Evolutionary conservation across 306 rosid genomes (phyloP).

Genomic region (Ziziphus jujuba): DNA sequence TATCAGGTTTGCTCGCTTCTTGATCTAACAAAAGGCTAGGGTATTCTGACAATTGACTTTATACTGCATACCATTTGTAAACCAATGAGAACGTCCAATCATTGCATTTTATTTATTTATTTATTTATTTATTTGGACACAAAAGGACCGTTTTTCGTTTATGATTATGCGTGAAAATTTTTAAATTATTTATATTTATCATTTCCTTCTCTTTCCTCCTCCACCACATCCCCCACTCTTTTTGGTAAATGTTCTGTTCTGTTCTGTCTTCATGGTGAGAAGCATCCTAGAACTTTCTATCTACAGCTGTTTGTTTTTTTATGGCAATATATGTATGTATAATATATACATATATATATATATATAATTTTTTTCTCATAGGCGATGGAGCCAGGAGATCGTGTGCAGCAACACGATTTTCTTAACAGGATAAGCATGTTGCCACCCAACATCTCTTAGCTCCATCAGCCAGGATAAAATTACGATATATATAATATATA

Average conservation of each 20-base stretch:
- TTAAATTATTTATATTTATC: not conserved
- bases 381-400: too few relatives aligned
- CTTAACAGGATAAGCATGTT: too few relatives aligned
- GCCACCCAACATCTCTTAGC: too few relatives aligned
- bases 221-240: too few relatives aligned
- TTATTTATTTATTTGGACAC: not conserved
- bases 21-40: not conserved
- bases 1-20: not conserved
- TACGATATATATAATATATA: too few relatives aligned
- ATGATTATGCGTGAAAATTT: too few relatives aligned
- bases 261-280: not conserved
- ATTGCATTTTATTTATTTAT: not conserved
- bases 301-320: not conserved
- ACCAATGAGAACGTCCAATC: not conserved
- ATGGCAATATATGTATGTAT: not conserved
- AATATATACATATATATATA: too few relatives aligned
- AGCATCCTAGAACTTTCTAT: slow-evolving; percentile 2
- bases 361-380: too few relatives aligned
- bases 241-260: not conserved
- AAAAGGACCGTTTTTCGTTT: not conserved
- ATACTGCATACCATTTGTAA: too few relatives aligned
- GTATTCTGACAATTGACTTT: not conserved
- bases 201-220: not conserved
- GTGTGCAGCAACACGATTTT: too few relatives aligned
- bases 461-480: too few relatives aligned